Evolutionary conservation across 306 rosid species (phyloP), one percentile per base, ranked within the genome.

Genomic region (Medicago lupulina): DNA sequence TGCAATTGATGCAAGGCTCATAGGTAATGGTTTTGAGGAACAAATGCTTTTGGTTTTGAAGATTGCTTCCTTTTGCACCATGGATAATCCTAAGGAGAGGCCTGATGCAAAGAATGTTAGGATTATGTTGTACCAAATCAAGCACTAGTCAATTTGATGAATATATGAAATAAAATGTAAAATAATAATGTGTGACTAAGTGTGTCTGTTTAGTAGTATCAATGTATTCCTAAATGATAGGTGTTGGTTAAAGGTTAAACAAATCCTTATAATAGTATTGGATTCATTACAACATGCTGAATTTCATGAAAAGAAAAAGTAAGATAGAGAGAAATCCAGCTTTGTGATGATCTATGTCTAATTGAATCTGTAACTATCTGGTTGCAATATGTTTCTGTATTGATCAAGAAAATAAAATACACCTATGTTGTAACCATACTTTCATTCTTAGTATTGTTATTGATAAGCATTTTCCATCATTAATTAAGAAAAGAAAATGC

Each of bases 51-150:
- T 96, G 77, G 97, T 86, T 58, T 75, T 92, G 61, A 92, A 90
- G 88, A 90, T 96, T 77, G 99, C 98, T 6, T 86, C 88, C 85
- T 92, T 96, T 76, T 96, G 99, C 84, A 92, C 96, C 16, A 7
- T 83, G 70, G 97, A 92, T 10, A 88, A 92, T 78, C 98, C 92
- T 0, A 96, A 92, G 66, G 89, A 88, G 74, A 92, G 99, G 79
- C 97, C 98, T 53, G 82, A 92, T 67, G 88, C 97, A 47, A 96
- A 96, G 96, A 93, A 96, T 25, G 82, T 90, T 55, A 86, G 98
- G 79, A 84, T 89, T 21, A 96, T 96, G 97, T 28, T 89, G 76
- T 40, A 85, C 34, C 99, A 92, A 82, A 96, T 96, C 75, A 84
- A 85, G 79, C 93, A 89, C 76, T 79, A 80, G 44, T 49, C n/a